Percentiles rank a stretch among this genome's conserved stretches.
Conservation (phyloP, 345 rosid species). For the Carallia brachiata region DNA sequence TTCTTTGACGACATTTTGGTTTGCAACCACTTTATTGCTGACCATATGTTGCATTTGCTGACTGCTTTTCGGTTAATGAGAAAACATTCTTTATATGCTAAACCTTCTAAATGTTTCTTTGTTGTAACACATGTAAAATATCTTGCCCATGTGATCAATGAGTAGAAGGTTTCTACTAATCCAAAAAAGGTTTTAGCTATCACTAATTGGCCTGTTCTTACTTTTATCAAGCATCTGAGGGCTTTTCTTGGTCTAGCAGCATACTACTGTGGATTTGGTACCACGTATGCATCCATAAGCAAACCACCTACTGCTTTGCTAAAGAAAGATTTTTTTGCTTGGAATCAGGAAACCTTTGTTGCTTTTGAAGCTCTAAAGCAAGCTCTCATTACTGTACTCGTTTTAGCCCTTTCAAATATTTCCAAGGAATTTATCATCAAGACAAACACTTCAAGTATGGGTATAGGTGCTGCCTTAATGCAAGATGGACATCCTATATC, state of each 20-base stretch:
- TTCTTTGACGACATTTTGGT: neutral
- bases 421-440: neutral
- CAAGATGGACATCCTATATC: neutral
- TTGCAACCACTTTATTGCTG: neutral
- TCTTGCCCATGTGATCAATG: neutral
- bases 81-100: neutral
- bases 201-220: neutral
- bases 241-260: neutral
- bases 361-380: neutral
- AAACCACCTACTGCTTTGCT: neutral
- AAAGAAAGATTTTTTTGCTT: neutral
- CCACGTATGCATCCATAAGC: neutral
- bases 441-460: neutral
- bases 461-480: neutral
- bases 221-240: neutral
- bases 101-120: neutral
- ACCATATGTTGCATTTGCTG: neutral
- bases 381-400: neutral
- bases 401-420: neutral
- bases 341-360: rapidly evolving
- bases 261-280: neutral
- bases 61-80: neutral
- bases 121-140: neutral
- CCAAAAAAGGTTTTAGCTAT: neutral
- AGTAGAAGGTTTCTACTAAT: neutral